These are phyloP conservation scores for Sporothrix schenckii DNA, from an alignment of 2,329 filamentous ascomycete species.

Conservation along the genomic window DNA sequence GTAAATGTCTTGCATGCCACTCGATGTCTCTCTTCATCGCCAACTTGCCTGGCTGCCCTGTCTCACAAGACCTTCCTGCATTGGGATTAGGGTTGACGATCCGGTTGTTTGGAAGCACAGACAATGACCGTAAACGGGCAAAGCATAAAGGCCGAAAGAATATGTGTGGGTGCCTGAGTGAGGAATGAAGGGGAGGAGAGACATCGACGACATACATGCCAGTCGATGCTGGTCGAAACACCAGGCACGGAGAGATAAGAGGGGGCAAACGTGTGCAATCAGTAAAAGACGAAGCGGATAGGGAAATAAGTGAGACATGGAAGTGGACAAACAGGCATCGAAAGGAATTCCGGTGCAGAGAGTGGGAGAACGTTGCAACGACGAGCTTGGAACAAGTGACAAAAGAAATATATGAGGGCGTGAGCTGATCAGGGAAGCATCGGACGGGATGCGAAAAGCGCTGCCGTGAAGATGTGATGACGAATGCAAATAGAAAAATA, in stretches of 20 bases:
- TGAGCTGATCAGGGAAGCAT: no score
- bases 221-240: not conserved
- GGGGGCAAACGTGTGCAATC: not conserved
- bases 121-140: conserved; percentile 5
- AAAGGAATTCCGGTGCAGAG: conserved; percentile 9
- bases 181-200: conserved; percentile 16
- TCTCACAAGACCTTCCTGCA: not conserved
- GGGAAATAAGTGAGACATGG: conserved; percentile 4
- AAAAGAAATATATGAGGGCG: not conserved
- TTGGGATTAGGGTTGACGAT: not conserved
- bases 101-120: not conserved
- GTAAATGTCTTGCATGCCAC: not conserved
- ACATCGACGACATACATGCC: conserved; percentile 1
- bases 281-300: conserved; percentile 12
- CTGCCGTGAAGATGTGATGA: conserved; percentile 8
- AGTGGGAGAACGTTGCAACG: not conserved
- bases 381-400: not conserved
- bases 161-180: not conserved
- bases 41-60: not conserved
- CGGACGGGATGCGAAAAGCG: not conserved
- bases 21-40: not conserved
- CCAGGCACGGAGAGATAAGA: not conserved
- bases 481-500: not conserved
- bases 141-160: not conserved
- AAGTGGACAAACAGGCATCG: conserved; percentile 10